A percentile compares a stretch with the other conserved stretches of the same genome.
Conservation (phyloP, 2,329 filamentous ascomycete species). For the Xylaria digitata region DNA sequence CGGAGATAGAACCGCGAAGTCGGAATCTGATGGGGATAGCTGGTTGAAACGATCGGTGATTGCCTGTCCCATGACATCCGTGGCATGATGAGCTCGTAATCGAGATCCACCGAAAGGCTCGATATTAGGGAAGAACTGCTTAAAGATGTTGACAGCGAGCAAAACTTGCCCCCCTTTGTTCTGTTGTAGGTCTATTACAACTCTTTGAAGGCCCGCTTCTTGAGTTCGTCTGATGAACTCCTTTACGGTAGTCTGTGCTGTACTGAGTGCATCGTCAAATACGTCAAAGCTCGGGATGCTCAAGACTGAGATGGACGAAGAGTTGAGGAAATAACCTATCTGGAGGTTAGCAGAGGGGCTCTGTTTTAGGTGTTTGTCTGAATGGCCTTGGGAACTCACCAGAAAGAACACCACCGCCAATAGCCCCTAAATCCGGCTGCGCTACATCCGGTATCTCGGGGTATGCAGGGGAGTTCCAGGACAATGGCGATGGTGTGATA, state of each 20-base stretch:
- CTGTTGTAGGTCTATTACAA: conserved; percentile 44
- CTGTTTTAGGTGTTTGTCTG: too few species aligned
- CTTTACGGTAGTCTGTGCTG: conserved; percentile 48
- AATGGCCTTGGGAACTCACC: conserved; percentile 7
- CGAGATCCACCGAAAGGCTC: too few species aligned
- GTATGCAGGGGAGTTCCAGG: conserved; percentile 35
- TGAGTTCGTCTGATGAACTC: conserved; percentile 42
- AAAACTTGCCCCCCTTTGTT: conserved; percentile 39
- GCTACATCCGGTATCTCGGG: conserved; percentile 32
- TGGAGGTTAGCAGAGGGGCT: too few species aligned
- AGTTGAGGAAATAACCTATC: conserved; percentile 41
- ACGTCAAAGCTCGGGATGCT: conserved; percentile 55
- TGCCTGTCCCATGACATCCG: conserved; percentile 28
- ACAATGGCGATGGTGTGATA: not conserved
- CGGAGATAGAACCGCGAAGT: too few species aligned
- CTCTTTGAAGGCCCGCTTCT: conserved; percentile 27
- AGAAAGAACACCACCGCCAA: conserved; percentile 33
- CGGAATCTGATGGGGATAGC: too few species aligned
- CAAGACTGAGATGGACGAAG: conserved; percentile 50
- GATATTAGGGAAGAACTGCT: conserved; percentile 35
- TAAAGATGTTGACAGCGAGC: conserved; percentile 40
- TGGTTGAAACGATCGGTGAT: conserved; percentile 27
- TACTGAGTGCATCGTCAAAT: conserved; percentile 43
- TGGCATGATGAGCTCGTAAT: too few species aligned
- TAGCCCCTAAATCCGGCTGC: conserved; percentile 30